Conservation (phyloP, 2,329 filamentous ascomycete species). For the Microcyclospora pomicola region DNA sequence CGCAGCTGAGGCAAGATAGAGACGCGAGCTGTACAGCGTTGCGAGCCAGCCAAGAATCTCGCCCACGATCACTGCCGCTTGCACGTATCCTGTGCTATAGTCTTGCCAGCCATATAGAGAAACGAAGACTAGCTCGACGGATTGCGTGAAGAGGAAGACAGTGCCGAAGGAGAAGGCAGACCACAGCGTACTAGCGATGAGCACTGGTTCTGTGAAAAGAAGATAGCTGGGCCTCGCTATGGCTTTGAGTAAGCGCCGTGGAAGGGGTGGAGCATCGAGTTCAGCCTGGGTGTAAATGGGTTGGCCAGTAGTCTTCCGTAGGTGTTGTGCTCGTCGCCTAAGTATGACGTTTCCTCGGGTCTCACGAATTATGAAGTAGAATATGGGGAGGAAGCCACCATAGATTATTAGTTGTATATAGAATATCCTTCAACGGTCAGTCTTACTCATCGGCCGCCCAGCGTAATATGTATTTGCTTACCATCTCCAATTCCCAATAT, state of each 20-base stretch:
- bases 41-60: constrained; percentile 29
- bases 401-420: constrained; percentile 32
- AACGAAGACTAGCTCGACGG: constrained; percentile 30
- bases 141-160: constrained; percentile 38
- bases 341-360: constrained; percentile 36
- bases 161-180: constrained; percentile 34
- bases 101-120: constrained; percentile 27
- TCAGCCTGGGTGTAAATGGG: constrained; percentile 23
- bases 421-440: constrained; percentile 18
- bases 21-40: constrained; percentile 19
- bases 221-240: constrained; percentile 25
- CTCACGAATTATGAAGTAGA: constrained; percentile 30
- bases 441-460: not conserved
- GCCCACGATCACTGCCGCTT: constrained; percentile 33
- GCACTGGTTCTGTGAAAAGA: constrained; percentile 36
- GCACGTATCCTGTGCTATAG: constrained; percentile 32
- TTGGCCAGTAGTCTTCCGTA: constrained; percentile 20
- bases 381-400: constrained; percentile 28
- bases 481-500: constrained; percentile 23
- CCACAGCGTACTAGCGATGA: constrained; percentile 36
- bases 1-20: constrained; percentile 30
- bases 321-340: constrained; percentile 20
- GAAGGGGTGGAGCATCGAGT: constrained; percentile 18
- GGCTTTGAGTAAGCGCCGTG: constrained; percentile 20
- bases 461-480: constrained; percentile 1